Percentiles rank a stretch among this genome's conserved stretches.
These are phyloP conservation scores for Gracilaria gracilis DNA, from an alignment of 23 red algal genomes.

Conservation along the genomic window DNA sequence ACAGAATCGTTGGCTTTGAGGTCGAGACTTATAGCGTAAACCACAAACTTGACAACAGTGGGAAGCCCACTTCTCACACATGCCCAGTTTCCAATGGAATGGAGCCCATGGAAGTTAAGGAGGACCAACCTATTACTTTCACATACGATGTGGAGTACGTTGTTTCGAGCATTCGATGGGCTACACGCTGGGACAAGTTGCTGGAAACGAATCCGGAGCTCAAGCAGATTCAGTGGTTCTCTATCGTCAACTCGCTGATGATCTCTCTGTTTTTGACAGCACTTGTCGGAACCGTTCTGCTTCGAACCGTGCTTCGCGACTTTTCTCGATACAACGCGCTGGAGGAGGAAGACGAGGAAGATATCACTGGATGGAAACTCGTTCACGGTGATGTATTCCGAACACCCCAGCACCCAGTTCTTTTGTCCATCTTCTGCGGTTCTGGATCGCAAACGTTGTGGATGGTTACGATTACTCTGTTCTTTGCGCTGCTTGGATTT, in stretches of 20 bases:
- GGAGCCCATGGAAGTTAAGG: constrained; percentile 61
- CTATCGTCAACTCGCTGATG: constrained; percentile 94
- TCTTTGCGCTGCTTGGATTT: constrained; percentile 92
- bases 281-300: constrained; percentile 87
- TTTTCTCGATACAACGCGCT: constrained; percentile 95
- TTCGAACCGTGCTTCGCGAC: constrained; percentile 95
- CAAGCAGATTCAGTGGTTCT: constrained; percentile 95
- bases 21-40: constrained; percentile 81
- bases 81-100: constrained; percentile 57
- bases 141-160: constrained; percentile 91
- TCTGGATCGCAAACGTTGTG: constrained; percentile 87
- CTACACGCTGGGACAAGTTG: constrained; percentile 92
- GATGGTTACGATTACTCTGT: constrained; percentile 82
- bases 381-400: constrained; percentile 99
- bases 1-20: constrained; percentile 97
- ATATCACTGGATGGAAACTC: constrained; percentile 96
- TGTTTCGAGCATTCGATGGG: constrained; percentile 80
- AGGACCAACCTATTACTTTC: constrained; percentile 51
- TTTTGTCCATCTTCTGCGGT: constrained; percentile 86
- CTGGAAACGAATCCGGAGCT: constrained; percentile 76
- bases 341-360: constrained; percentile 90
- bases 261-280: constrained; percentile 93
- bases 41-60: constrained; percentile 42
- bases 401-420: constrained; percentile 66
- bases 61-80: constrained; percentile 42